A percentile compares a stretch with the other conserved stretches of the same genome.
phyloP scores from a whole-genome alignment of 495 filamentous ascomycete species.

The Neurospora tetrasperma region DNA sequence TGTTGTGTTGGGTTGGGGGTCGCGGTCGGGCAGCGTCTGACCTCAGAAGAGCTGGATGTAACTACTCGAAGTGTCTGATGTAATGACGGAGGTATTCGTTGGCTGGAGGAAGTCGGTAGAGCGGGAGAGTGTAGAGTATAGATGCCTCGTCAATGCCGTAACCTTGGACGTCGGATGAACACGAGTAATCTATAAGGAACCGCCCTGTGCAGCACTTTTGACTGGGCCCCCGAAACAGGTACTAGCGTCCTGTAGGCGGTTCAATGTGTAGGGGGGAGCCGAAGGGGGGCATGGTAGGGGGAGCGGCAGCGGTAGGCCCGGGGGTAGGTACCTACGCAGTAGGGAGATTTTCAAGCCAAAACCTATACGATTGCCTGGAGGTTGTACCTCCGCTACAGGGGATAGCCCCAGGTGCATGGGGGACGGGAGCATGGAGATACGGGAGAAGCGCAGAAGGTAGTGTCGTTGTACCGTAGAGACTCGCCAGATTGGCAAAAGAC shows the following conservation, averaged over 20 bases:
- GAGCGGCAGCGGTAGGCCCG: neutral
- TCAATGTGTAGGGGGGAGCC: neutral
- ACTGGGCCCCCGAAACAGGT: neutral
- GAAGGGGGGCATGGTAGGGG: neutral
- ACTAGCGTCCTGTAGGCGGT: neutral
- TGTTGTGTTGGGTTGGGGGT: neutral
- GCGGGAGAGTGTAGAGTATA: neutral
- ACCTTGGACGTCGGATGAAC: neutral
- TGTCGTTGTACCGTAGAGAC: too few relatives aligned
- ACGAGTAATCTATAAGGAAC: neutral
- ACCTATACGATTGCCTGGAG: neutral
- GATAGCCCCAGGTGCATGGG: neutral
- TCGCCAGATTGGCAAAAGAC: too few relatives aligned
- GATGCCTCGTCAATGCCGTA: neutral
- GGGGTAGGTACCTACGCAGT: neutral
- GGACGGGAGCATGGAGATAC: neutral
- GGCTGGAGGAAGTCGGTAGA: neutral
- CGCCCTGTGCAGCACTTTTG: neutral
- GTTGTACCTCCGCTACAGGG: neutral
- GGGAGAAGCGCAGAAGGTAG: neutral
- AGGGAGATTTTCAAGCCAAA: neutral
- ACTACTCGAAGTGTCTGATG: neutral
- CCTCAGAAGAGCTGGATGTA: neutral
- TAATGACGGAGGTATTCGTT: neutral
- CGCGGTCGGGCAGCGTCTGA: conserved; percentile 2